Percentiles rank a stretch among this genome's conserved stretches.
phyloP scores from a whole-genome alignment of 2,329 filamentous ascomycete genomes.

The Pseudogymnoascus destructans region DNA sequence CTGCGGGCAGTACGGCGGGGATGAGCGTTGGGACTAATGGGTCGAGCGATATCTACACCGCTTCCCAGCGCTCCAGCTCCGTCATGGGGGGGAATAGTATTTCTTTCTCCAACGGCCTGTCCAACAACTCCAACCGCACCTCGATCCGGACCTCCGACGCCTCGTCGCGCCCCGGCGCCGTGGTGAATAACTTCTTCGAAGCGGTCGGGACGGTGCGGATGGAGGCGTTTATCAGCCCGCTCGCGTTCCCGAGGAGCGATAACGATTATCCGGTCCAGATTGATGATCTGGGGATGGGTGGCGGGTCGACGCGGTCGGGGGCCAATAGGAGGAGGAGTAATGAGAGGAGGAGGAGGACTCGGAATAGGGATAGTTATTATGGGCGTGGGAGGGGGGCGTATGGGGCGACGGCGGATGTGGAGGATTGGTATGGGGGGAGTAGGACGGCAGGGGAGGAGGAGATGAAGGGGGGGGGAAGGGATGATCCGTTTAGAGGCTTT shows the following conservation, averaged over 20 bases:
- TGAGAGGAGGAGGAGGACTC: conserved; percentile 20
- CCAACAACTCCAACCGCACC: conserved; percentile 26
- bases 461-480: conserved; percentile 30
- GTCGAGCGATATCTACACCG: conserved; percentile 48
- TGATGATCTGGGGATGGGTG: conserved; percentile 21
- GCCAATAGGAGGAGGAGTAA: conserved; percentile 20
- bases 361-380: conserved; percentile 23
- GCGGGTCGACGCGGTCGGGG: conserved; percentile 12
- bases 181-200: conserved; percentile 54
- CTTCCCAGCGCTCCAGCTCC: conserved; percentile 36
- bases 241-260: conserved; percentile 28
- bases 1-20: conserved; percentile 43
- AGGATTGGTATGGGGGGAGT: conserved; percentile 37
- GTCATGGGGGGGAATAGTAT: conserved; percentile 25
- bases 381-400: conserved; percentile 20
- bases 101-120: conserved; percentile 31
- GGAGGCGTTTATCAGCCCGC: conserved; percentile 81
- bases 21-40: conserved; percentile 44
- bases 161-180: conserved; percentile 21
- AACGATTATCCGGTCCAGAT: conserved; percentile 24
- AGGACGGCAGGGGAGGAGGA: conserved; percentile 41
- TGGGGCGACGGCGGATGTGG: conserved; percentile 26
- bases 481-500: conserved; percentile 51
- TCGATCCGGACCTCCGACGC: conserved; percentile 25
- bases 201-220: conserved; percentile 85